Evolutionary conservation across 2,329 filamentous ascomycete species (phyloP).

Genomic region (Alternaria sp.): DNA sequence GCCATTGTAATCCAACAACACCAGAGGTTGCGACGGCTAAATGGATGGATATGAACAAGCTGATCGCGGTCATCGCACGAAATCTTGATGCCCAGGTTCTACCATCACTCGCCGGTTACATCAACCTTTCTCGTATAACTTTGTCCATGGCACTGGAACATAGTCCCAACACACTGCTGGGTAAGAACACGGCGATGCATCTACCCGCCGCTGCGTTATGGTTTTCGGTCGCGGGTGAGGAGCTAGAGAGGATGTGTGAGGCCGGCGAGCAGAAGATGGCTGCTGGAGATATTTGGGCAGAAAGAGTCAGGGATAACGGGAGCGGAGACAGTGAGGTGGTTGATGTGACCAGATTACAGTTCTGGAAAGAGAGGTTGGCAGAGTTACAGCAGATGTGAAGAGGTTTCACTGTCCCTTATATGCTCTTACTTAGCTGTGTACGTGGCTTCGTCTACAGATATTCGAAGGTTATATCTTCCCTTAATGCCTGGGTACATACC

Average conservation of each 20-base stretch:
- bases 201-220: background rate
- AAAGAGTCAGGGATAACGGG: background rate
- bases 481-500: background rate
- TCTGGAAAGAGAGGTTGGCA: background rate
- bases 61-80: background rate
- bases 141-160: background rate
- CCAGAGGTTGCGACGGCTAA: background rate
- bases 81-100: background rate
- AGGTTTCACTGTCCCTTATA: background rate
- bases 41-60: background rate
- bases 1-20: background rate
- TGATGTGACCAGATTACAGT: background rate
- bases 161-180: background rate
- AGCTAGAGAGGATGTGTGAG: background rate
- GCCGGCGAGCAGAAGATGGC: background rate
- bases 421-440: background rate
- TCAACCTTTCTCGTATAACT: background rate
- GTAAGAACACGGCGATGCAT: background rate
- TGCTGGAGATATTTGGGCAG: background rate
- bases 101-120: background rate
- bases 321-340: background rate
- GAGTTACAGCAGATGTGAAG: background rate
- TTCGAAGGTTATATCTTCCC: too few relatives aligned
- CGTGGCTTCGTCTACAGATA: background rate
- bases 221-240: background rate